Evolutionary conservation across 2,329 filamentous ascomycete species (phyloP).

Genomic region (Setomelanomma holmii): DNA sequence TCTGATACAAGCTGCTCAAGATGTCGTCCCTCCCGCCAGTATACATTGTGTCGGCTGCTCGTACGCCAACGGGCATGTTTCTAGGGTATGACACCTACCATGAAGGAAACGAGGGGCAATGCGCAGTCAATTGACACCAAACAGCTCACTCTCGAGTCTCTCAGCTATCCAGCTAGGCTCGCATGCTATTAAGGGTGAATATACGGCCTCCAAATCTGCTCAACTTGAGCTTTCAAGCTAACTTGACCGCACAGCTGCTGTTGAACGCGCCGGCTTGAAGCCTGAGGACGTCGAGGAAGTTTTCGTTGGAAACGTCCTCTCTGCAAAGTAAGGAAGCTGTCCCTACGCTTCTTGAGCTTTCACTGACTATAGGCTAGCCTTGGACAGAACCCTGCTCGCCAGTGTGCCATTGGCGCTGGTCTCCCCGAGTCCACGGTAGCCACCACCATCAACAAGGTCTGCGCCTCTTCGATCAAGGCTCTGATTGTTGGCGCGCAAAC

Average conservation of each 20-base stretch:
- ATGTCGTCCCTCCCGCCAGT: conserved; percentile 87
- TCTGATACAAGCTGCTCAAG: conserved; percentile 41
- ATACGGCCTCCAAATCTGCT: too few species aligned
- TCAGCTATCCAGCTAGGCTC: conserved; percentile 86
- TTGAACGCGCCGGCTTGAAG: conserved; percentile 88
- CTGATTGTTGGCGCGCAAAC: conserved; percentile 94
- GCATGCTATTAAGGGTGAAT: conserved; percentile 94
- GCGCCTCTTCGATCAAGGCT: conserved; percentile 92
- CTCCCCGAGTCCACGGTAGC: conserved; percentile 79
- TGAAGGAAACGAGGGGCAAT: conserved; percentile 25
- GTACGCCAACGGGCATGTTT: conserved; percentile 94
- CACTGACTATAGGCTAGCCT: conserved; percentile 64
- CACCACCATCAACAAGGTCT: conserved; percentile 99
- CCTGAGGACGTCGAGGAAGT: conserved; percentile 92
- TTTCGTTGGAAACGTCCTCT: conserved; percentile 97
- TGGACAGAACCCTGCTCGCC: conserved; percentile 94
- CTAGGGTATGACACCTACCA: conserved; percentile 72
- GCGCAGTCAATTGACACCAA: conserved; percentile 25
- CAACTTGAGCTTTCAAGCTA: too few species aligned
- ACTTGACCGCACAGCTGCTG: conserved; percentile 62
- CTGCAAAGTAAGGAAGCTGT: conserved; percentile 77
- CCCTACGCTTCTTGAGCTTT: background rate
- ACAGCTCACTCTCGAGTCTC: conserved; percentile 85
- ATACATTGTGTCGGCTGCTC: conserved; percentile 91
- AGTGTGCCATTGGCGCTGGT: conserved; percentile 89